Evolutionary conservation across 2,329 filamentous ascomycete species (phyloP).

Genomic region (Xylogone sp.): DNA sequence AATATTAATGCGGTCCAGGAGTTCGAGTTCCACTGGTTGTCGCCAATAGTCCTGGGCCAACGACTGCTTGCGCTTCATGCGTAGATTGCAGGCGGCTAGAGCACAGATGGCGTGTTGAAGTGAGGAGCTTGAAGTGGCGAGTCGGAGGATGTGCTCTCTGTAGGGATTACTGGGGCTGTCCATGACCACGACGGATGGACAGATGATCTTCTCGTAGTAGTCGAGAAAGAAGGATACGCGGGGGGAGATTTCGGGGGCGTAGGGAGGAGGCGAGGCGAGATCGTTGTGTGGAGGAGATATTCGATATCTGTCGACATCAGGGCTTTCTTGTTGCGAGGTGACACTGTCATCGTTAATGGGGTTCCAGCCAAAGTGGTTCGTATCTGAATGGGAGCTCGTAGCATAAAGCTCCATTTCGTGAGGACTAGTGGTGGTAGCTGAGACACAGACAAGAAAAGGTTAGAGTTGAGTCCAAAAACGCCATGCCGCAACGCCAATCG

Average conservation of each 20-base stretch:
- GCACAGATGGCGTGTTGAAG: constrained; percentile 93
- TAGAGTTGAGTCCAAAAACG: neutral
- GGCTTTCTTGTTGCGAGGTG: constrained; percentile 14
- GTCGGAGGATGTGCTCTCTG: constrained; percentile 72
- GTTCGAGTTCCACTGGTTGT: constrained; percentile 32
- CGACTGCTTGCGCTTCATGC: constrained; percentile 73
- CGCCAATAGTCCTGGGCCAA: constrained; percentile 49
- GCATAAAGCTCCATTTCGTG: constrained; percentile 25
- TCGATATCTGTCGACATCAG: neutral
- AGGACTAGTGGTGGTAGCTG: constrained; percentile 9
- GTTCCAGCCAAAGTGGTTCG: constrained; percentile 24
- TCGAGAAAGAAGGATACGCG: constrained; percentile 87
- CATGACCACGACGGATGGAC: constrained; percentile 86
- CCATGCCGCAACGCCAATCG: neutral
- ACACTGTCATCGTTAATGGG: constrained; percentile 28
- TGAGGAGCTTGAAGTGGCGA: constrained; percentile 74
- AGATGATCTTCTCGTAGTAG: constrained; percentile 91
- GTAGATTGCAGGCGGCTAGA: constrained; percentile 81
- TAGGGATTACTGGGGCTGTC: constrained; percentile 86
- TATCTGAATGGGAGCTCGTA: constrained; percentile 25
- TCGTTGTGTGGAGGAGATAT: constrained; percentile 13
- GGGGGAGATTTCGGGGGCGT: constrained; percentile 60
- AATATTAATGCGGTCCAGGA: constrained; percentile 25
- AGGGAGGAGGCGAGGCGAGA: constrained; percentile 47
- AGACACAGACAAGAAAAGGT: neutral